Evolutionary conservation across 2,329 filamentous ascomycete genomes (phyloP).

Genomic region (Stachybotrys chlorohalonatus): DNA sequence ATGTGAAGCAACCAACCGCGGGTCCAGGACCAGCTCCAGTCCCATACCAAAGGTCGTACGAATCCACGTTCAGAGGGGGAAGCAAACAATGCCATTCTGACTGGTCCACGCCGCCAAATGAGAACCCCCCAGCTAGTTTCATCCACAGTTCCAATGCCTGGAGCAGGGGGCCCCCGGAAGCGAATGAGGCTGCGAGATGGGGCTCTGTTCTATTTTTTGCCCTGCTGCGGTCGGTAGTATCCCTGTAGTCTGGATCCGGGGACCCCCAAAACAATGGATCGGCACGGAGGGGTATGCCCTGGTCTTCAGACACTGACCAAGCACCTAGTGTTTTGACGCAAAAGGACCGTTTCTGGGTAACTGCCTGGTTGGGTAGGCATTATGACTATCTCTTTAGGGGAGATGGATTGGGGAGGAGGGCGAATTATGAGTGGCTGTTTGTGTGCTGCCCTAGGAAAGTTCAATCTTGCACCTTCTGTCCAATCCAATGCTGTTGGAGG

Average conservation of each 20-base stretch:
- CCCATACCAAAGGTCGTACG: neutral
- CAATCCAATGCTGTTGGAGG: neutral
- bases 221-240: too few species aligned
- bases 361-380: neutral
- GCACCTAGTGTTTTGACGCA: neutral
- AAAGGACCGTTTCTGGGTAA: neutral
- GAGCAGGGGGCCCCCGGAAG: neutral
- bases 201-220: neutral
- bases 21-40: too few species aligned
- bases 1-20: too few species aligned
- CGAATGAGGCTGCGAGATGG: neutral
- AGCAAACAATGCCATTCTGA: neutral
- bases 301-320: neutral
- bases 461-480: neutral
- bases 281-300: too few species aligned
- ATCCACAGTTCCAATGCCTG: neutral
- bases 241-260: too few species aligned
- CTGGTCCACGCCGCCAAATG: neutral
- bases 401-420: too few species aligned
- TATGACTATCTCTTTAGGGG: neutral
- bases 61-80: neutral
- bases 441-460: neutral
- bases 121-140: neutral
- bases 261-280: neutral
- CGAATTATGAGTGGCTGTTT: neutral